Evolutionary conservation across 2,329 filamentous ascomycete species (phyloP).

Genomic region (Herpomyces periplanetae): DNA sequence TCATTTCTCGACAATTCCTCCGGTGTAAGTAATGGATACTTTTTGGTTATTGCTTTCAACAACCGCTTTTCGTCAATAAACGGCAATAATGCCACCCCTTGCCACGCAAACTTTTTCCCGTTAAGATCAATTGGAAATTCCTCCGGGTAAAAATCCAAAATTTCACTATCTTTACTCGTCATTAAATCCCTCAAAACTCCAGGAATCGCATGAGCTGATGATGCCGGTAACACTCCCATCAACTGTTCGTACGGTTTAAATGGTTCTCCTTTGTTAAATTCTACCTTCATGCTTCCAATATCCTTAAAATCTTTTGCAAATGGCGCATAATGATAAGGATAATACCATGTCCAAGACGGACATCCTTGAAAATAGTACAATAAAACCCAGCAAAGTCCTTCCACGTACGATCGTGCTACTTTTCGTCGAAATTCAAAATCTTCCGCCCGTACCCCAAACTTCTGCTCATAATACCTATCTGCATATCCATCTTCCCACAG

Average conservation of each 20-base stretch:
- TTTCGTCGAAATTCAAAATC: constrained; percentile 56
- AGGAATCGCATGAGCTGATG: constrained; percentile 63
- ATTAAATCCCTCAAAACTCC: constrained; percentile 62
- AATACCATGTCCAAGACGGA: constrained; percentile 96
- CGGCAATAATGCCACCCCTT: constrained; percentile 61
- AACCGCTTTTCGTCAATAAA: constrained; percentile 81
- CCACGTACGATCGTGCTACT: constrained; percentile 63
- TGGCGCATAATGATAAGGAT: constrained; percentile 88
- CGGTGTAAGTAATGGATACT: constrained; percentile 34
- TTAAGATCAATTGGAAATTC: constrained; percentile 80
- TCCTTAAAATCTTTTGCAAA: constrained; percentile 83
- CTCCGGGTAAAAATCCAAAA: constrained; percentile 87
- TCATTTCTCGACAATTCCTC: constrained; percentile 44
- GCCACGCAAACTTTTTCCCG: constrained; percentile 94
- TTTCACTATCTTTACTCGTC: constrained; percentile 50
- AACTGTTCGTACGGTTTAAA: constrained; percentile 84
- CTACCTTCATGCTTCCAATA: constrained; percentile 32
- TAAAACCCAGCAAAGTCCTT: constrained; percentile 77
- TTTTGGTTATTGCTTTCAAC: constrained; percentile 37
- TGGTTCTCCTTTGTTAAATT: constrained; percentile 44
- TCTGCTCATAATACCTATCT: constrained; percentile 85
- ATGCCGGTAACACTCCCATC: constrained; percentile 84
- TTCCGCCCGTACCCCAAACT: constrained; percentile 45
- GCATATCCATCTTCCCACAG: constrained; percentile 87
- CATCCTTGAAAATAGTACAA: constrained; percentile 95